Conservation (phyloP, 805 yeast genomes). For the Clavispora phyllophila region DNA sequence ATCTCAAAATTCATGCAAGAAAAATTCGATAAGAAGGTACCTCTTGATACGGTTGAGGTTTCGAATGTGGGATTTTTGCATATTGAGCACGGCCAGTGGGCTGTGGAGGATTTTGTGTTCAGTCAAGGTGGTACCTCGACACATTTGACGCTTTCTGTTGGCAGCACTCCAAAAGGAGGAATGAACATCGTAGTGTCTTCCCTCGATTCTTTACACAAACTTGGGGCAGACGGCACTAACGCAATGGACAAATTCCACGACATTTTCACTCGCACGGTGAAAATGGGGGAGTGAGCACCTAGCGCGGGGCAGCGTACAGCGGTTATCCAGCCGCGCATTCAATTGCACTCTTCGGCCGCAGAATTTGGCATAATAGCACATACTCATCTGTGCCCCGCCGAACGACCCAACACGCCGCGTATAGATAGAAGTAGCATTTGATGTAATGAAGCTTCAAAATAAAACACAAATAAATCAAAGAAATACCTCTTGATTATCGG, state of each 20-base stretch:
- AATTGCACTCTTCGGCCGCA: no score
- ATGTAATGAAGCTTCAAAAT: no score
- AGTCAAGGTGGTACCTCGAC: conserved; percentile 11
- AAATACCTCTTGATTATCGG: no score
- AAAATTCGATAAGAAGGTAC: background rate
- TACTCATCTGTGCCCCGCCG: no score
- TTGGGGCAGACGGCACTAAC: background rate
- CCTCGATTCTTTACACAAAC: conserved; percentile 4
- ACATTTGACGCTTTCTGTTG: conserved; percentile 9
- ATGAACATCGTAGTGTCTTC: conserved; percentile 8
- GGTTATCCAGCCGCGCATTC: background rate
- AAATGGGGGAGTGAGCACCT: background rate
- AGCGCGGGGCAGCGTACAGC: background rate
- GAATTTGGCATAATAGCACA: no score
- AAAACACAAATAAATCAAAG: no score
- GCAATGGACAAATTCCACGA: background rate
- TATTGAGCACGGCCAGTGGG: conserved; percentile 3
- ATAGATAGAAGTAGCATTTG: no score
- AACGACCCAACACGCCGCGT: no score
- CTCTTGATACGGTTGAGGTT: conserved; percentile 10
- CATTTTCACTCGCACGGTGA: background rate
- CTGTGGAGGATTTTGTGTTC: conserved; percentile 6
- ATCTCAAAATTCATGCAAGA: conserved; percentile 5
- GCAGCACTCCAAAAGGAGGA: conserved; percentile 10
- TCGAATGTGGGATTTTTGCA: conserved; percentile 10